Evolutionary conservation across 768 basidiomycete genomes (phyloP).

Genomic region (Tulasnella calospora): DNA sequence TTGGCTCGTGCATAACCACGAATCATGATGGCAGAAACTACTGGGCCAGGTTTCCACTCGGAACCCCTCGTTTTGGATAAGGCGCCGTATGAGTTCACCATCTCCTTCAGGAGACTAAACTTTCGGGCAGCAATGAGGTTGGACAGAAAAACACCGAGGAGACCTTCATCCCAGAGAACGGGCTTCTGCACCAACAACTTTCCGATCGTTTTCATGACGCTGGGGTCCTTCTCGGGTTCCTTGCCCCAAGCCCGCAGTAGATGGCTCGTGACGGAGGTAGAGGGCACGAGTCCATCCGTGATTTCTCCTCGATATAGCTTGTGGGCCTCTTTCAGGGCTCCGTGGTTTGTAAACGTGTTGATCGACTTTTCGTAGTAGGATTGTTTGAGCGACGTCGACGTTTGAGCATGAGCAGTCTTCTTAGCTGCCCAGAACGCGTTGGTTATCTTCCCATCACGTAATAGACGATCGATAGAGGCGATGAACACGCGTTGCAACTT

Average conservation of each 20-base stretch:
- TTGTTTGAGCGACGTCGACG: neutral
- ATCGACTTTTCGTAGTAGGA: conserved; percentile 13
- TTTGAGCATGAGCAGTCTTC: neutral
- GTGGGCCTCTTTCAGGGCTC: neutral
- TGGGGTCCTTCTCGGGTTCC: neutral
- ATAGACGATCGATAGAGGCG: neutral
- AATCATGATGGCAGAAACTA: conserved; percentile 18
- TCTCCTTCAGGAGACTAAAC: neutral
- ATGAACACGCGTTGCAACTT: neutral
- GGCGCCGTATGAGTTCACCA: neutral
- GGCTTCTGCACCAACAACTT: neutral
- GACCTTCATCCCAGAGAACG: conserved; percentile 13
- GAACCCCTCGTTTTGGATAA: neutral
- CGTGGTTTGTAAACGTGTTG: neutral
- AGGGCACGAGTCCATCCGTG: neutral
- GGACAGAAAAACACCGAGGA: neutral
- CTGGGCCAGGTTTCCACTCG: conserved; percentile 1
- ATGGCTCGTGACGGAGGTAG: conserved; percentile 12
- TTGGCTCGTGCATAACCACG: neutral
- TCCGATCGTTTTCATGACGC: conserved; percentile 1
- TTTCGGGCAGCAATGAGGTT: conserved; percentile 10
- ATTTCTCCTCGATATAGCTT: neutral
- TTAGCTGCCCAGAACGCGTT: neutral
- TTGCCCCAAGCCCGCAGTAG: conserved; percentile 15
- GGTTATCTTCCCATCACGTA: neutral